A percentile compares a stretch with the other conserved stretches of the same genome.
Evolutionary conservation across 2,329 filamentous ascomycete genomes (phyloP).

Genomic region (Fusarium albidum): DNA sequence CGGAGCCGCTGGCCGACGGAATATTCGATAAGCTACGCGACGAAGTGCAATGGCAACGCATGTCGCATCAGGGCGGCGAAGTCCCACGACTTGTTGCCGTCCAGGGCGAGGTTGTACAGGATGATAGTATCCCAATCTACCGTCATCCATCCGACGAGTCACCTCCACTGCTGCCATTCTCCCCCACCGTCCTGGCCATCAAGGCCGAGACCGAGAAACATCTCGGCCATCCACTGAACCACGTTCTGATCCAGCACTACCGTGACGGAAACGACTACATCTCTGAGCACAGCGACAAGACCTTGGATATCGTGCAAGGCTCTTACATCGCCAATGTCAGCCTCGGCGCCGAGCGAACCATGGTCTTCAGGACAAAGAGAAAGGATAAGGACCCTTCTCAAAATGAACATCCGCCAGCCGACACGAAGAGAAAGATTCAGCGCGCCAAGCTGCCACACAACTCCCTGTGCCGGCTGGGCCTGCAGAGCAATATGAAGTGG

Average conservation of each 20-base stretch:
- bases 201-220: constrained; percentile 73
- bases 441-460: constrained; percentile 85
- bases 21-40: constrained; percentile 75
- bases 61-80: constrained; percentile 91
- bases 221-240: constrained; percentile 85
- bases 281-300: constrained; percentile 97
- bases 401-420: constrained; percentile 13
- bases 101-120: constrained; percentile 74
- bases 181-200: constrained; percentile 74
- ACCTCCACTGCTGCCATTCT: constrained; percentile 79
- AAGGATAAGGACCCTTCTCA: constrained; percentile 50
- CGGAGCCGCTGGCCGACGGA: constrained; percentile 60
- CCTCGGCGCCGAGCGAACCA: constrained; percentile 88
- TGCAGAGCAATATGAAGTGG: constrained; percentile 84
- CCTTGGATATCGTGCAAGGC: constrained; percentile 82
- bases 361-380: constrained; percentile 88
- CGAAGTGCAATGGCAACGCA: constrained; percentile 88
- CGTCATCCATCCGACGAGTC: constrained; percentile 92
- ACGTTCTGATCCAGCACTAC: constrained; percentile 92
- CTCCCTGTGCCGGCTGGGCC: constrained; percentile 84
- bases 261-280: constrained; percentile 91
- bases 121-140: constrained; percentile 88
- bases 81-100: constrained; percentile 92
- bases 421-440: constrained; percentile 61
- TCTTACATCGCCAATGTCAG: constrained; percentile 93